These are phyloP conservation scores for Rosellinia necatrix DNA, from an alignment of 2,329 filamentous ascomycete genomes.

Conservation along the genomic window DNA sequence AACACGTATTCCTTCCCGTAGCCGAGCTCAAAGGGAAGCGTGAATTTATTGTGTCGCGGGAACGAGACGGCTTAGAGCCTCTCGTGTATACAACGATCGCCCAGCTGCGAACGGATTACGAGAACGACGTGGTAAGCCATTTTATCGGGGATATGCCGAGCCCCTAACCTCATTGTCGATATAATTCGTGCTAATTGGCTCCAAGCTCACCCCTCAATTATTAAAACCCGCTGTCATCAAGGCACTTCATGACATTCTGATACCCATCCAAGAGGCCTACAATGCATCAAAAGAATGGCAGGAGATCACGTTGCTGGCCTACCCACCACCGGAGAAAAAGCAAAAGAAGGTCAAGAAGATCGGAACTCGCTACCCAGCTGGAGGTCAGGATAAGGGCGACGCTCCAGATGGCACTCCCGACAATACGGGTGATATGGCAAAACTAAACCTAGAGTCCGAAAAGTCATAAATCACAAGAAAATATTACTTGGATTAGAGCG, in stretches of 20 bases:
- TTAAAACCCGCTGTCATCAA: conserved; percentile 83
- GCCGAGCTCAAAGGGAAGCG: conserved; percentile 63
- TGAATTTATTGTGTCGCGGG: conserved; percentile 70
- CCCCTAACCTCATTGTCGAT: no score
- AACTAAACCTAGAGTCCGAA: conserved; percentile 14
- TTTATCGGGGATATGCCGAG: no score
- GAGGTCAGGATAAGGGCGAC: not conserved
- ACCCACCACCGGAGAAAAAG: conserved; percentile 74
- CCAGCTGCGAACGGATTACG: conserved; percentile 79
- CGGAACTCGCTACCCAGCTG: conserved; percentile 50
- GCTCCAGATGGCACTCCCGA: conserved; percentile 1
- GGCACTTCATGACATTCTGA: conserved; percentile 73
- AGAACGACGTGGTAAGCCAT: conserved; percentile 69
- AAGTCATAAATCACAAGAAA: not conserved
- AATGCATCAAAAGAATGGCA: conserved; percentile 78
- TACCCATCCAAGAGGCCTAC: conserved; percentile 77
- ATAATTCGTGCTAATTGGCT: conserved; percentile 23
- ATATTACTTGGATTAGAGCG: not conserved
- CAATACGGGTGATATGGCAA: conserved; percentile 8
- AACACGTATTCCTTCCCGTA: conserved; percentile 83
- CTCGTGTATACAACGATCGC: conserved; percentile 79
- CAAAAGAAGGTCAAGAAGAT: conserved; percentile 79
- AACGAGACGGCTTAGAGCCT: conserved; percentile 69
- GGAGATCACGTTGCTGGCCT: conserved; percentile 75
- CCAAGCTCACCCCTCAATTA: conserved; percentile 77